Percentiles rank a stretch among this genome's conserved stretches.
phyloP scores from a whole-genome alignment of 2,329 filamentous ascomycete species.

The Sphaceloma murrayae region DNA sequence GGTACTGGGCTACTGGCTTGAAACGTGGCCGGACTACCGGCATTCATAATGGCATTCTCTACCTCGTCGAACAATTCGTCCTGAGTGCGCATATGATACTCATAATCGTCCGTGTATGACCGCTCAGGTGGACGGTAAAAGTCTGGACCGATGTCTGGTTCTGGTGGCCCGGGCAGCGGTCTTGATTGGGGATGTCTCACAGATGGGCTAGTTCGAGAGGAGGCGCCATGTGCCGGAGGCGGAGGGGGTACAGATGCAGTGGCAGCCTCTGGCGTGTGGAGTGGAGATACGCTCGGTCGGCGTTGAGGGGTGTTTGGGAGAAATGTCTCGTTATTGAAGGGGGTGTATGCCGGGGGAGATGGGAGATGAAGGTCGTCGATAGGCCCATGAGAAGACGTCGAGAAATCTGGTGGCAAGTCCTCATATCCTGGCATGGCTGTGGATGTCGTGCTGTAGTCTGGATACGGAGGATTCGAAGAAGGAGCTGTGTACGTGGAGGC shows the following conservation, averaged over 20 bases:
- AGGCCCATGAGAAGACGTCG: constrained; percentile 20
- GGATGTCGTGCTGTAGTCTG: constrained; percentile 15
- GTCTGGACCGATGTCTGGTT: constrained; percentile 31
- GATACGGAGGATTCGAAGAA: constrained; percentile 20
- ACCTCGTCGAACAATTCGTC: constrained; percentile 51
- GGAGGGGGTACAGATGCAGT: constrained; percentile 40
- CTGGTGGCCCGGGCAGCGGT: constrained; percentile 50
- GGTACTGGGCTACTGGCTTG: constrained; percentile 15
- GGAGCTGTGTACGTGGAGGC: constrained; percentile 21
- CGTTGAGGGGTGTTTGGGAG: constrained; percentile 17
- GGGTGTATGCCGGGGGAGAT: constrained; percentile 24
- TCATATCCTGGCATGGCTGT: constrained; percentile 15
- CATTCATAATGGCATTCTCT: constrained; percentile 42
- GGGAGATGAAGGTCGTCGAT: constrained; percentile 23
- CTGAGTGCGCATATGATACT: constrained; percentile 33
- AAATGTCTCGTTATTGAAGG: constrained; percentile 3
- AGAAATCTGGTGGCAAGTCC: constrained; percentile 18
- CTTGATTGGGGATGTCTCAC: constrained; percentile 47
- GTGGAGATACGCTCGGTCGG: constrained; percentile 25
- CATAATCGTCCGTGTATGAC: constrained; percentile 19
- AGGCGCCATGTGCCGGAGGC: constrained; percentile 37
- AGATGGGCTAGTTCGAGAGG: constrained; percentile 36
- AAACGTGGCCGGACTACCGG: constrained; percentile 20
- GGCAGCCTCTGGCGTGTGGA: constrained; percentile 11
- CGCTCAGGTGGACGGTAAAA: constrained; percentile 30